These are phyloP conservation scores for Salix dunnii DNA, from an alignment of 345 rosid species.

Conservation along the genomic window DNA sequence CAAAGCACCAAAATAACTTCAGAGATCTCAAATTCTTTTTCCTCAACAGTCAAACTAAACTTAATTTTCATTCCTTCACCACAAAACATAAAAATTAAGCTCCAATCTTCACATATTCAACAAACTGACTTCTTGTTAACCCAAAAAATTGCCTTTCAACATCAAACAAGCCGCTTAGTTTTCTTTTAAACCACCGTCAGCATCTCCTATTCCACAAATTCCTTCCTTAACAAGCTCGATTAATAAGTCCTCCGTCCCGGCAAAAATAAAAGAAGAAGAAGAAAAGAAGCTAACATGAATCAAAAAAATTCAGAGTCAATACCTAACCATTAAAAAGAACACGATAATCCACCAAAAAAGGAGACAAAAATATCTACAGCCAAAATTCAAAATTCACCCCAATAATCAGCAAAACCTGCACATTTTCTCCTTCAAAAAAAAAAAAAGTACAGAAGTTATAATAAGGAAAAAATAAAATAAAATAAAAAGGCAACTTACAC, in stretches of 20 bases:
- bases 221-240: not conserved
- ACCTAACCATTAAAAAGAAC: not conserved
- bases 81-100: not conserved
- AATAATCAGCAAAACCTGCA: not conserved
- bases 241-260: not conserved
- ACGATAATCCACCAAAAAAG: not conserved
- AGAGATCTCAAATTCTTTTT: not conserved
- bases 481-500: slow-evolving; percentile 37
- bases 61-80: not conserved
- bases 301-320: not conserved
- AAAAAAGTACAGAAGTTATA: not conserved
- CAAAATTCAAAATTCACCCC: not conserved
- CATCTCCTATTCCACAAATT: slow-evolving; percentile 7
- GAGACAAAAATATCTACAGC: not conserved
- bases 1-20: not conserved
- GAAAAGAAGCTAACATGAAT: not conserved
- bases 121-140: not conserved
- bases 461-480: not conserved
- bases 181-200: not conserved
- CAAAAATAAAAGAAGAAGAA: not conserved
- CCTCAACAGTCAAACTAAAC: not conserved
- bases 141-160: not conserved
- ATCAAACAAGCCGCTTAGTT: not conserved
- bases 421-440: not conserved
- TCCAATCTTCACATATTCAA: not conserved